These are phyloP conservation scores for Geranomyces michiganensis DNA, from an alignment of 192 early-diverging fungal species.

Conservation along the genomic window DNA sequence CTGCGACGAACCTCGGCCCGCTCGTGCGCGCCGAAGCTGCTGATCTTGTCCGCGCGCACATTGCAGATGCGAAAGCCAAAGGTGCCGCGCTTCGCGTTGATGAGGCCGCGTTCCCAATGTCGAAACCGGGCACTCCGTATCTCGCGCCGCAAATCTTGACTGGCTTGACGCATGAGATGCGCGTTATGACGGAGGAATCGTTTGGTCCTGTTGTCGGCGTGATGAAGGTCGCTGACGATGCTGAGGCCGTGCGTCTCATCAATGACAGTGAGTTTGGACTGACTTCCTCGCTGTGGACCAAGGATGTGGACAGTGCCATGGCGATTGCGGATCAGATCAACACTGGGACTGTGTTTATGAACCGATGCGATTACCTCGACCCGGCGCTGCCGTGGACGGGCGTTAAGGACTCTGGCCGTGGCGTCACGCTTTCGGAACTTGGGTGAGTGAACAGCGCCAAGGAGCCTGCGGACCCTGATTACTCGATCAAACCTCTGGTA, in stretches of 20 bases:
- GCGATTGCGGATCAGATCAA: slow-evolving; percentile 55
- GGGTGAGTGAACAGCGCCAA: slow-evolving; percentile 41
- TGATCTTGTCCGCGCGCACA: slow-evolving; percentile 66
- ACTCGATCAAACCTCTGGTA: neutral
- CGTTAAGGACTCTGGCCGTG: slow-evolving; percentile 73
- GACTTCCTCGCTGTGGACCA: slow-evolving; percentile 81
- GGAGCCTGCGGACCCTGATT: neutral
- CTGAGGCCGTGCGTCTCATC: slow-evolving; percentile 77
- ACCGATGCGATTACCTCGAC: slow-evolving; percentile 82
- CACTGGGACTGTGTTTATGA: slow-evolving; percentile 82
- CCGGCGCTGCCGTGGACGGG: slow-evolving; percentile 81
- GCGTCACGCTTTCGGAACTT: slow-evolving; percentile 68
- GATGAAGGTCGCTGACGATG: slow-evolving; percentile 63
- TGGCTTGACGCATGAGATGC: slow-evolving; percentile 74
- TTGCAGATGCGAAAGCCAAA: slow-evolving; percentile 70
- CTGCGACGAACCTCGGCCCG: slow-evolving; percentile 70
- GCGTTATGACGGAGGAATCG: slow-evolving; percentile 78
- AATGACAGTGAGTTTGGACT: slow-evolving; percentile 81
- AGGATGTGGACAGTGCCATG: slow-evolving; percentile 59
- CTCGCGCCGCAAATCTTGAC: slow-evolving; percentile 77
- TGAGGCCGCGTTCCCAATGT: slow-evolving; percentile 50
- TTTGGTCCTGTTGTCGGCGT: slow-evolving; percentile 84
- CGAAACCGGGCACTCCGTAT: slow-evolving; percentile 56
- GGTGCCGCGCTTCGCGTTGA: slow-evolving; percentile 73
- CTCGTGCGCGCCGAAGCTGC: slow-evolving; percentile 73